Conservation (phyloP, 805 yeast genomes). For the Hanseniaspora pseudoguilliermondii region DNA sequence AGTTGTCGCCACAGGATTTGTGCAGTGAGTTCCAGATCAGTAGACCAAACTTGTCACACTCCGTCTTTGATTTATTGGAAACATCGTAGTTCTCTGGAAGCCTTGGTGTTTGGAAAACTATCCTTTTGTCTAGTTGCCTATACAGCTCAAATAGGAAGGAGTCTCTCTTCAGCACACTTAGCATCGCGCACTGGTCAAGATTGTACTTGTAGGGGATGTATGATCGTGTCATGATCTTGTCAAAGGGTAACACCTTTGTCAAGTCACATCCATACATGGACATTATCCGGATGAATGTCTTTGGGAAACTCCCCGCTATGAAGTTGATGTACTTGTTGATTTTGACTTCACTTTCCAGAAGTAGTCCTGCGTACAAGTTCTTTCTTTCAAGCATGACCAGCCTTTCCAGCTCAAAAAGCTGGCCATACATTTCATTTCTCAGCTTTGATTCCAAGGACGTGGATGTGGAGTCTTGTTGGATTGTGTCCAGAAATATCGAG, state of each 20-base stretch:
- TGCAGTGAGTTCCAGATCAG: no score
- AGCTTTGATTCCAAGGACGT: background rate
- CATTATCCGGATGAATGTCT: background rate
- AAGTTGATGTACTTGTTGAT: background rate
- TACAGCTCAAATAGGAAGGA: background rate
- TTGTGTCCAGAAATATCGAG: background rate
- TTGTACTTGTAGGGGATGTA: background rate
- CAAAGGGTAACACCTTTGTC: background rate
- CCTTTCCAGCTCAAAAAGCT: background rate
- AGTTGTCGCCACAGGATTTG: no score
- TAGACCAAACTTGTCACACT: background rate
- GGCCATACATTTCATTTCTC: background rate
- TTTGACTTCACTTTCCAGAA: background rate
- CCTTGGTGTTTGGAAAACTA: background rate
- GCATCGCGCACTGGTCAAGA: background rate
- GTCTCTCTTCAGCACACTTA: background rate
- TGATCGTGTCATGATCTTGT: background rate
- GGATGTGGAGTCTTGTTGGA: background rate
- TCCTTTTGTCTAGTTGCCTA: background rate
- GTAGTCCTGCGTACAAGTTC: background rate
- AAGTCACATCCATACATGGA: background rate
- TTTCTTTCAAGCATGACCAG: background rate
- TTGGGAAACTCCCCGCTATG: background rate
- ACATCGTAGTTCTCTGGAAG: background rate
- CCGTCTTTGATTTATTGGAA: background rate